Evolutionary conservation across 169 alveolate genomes (phyloP).

Genomic region (Plasmodium chabaudi): DNA sequence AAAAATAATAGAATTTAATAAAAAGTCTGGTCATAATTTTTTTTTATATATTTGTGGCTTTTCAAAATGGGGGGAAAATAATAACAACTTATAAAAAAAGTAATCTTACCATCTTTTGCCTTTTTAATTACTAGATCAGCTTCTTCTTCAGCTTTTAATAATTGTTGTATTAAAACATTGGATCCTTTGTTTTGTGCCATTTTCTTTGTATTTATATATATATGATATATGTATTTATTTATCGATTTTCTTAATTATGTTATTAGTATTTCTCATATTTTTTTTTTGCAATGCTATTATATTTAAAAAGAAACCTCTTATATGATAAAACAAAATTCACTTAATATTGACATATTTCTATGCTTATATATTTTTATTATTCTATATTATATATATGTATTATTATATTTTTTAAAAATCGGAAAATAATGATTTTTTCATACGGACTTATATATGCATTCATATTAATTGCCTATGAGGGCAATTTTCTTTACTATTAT

Average conservation of each 20-base stretch:
- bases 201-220: neutral
- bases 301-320: too few relatives aligned
- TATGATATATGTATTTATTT: neutral
- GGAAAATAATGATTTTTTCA: too few relatives aligned
- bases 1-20: neutral
- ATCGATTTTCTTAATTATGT: neutral
- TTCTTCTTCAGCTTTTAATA: conserved; percentile 87
- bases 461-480: too few relatives aligned
- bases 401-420: too few relatives aligned
- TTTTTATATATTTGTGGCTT: neutral
- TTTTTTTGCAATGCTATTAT: neutral
- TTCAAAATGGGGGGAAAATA: neutral
- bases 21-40: neutral
- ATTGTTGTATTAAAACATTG: conserved; percentile 84
- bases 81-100: neutral
- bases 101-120: conserved; percentile 84
- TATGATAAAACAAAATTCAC: too few relatives aligned
- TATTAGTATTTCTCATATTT: neutral
- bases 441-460: too few relatives aligned
- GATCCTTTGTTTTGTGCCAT: conserved; percentile 79
- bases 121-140: conserved; percentile 85
- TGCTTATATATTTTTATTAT: neutral
- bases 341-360: too few relatives aligned
- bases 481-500: too few relatives aligned
- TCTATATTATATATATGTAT: neutral